phyloP scores from a whole-genome alignment of 192 early-diverging fungal genomes.

The Mortierella hygrophila region DNA sequence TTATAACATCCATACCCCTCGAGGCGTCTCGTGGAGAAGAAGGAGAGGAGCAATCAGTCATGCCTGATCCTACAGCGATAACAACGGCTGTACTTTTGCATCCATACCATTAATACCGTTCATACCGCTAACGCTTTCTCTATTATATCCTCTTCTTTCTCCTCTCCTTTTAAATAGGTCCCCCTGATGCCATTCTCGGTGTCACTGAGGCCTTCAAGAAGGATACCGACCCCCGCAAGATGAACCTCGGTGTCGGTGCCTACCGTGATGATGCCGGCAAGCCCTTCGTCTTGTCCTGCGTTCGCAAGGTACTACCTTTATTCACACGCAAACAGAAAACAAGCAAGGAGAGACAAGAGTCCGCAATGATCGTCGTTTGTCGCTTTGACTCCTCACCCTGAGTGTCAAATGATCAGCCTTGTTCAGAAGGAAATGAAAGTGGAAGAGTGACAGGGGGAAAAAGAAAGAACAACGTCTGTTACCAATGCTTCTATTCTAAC shows the following conservation, averaged over 20 bases:
- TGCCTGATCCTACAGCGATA: too few species aligned
- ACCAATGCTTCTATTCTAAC: neutral
- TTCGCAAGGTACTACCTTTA: slow-evolving; percentile 76
- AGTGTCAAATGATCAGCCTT: neutral
- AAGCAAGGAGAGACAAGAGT: neutral
- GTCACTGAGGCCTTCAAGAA: slow-evolving; percentile 97
- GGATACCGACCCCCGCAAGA: slow-evolving; percentile 91
- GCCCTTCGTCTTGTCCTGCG: slow-evolving; percentile 92
- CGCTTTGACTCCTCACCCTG: neutral
- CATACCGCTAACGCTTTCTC: neutral
- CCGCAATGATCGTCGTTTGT: neutral
- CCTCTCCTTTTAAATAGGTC: slow-evolving; percentile 56
- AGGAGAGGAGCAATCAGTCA: too few species aligned
- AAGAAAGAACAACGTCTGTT: too few species aligned
- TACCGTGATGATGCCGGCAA: slow-evolving; percentile 95
- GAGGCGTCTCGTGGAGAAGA: too few species aligned
- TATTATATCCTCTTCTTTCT: neutral
- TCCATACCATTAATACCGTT: neutral
- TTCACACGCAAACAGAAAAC: neutral
- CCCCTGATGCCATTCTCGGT: slow-evolving; percentile 85
- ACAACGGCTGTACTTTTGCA: neutral
- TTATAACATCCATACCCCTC: too few species aligned
- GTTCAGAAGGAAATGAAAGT: neutral
- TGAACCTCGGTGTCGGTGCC: slow-evolving; percentile 98
- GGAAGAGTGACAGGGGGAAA: neutral